Percentiles rank a stretch among this genome's conserved stretches.
phyloP scores from a whole-genome alignment of 768 basidiomycete species.

The Lentinula aciculospora region DNA sequence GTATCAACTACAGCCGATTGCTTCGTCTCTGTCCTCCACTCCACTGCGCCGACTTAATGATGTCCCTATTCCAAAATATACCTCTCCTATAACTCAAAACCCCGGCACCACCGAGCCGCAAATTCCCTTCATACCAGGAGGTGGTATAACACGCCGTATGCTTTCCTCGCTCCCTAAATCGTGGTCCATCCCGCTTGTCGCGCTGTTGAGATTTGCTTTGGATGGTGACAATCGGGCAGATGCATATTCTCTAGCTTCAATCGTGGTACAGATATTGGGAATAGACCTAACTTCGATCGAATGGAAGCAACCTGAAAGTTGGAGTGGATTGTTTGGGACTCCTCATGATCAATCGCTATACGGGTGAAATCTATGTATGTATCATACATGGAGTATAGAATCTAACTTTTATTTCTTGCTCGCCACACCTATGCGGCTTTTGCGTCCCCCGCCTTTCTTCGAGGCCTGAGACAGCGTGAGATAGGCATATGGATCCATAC shows the following conservation, averaged over 20 bases:
- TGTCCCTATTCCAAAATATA: conserved; percentile 51
- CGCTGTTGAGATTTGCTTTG: conserved; percentile 68
- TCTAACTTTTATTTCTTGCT: conserved; percentile 34
- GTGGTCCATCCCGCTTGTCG: conserved; percentile 50
- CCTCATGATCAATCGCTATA: conserved; percentile 71
- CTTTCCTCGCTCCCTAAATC: conserved; percentile 47
- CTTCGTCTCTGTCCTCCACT: conserved; percentile 38
- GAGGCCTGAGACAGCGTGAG: conserved; percentile 79
- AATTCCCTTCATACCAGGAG: conserved; percentile 74
- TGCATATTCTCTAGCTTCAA: conserved; percentile 56
- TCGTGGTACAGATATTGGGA: conserved; percentile 42
- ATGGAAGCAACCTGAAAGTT: conserved; percentile 66
- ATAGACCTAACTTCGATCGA: conserved; percentile 24
- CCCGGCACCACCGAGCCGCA: conserved; percentile 21
- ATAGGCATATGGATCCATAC: conserved; percentile 91
- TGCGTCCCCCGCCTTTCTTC: conserved; percentile 46
- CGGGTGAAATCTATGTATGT: conserved; percentile 29
- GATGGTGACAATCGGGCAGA: conserved; percentile 82
- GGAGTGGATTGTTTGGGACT: conserved; percentile 69
- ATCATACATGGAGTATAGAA: conserved; percentile 8
- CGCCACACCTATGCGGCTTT: conserved; percentile 48
- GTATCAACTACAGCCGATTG: conserved; percentile 46
- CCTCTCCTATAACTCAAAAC: conserved; percentile 37
- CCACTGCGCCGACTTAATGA: conserved; percentile 35
- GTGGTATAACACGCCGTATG: conserved; percentile 66